Evolutionary conservation across 768 basidiomycete genomes (phyloP).

Genomic region (Pholiota molesta): DNA sequence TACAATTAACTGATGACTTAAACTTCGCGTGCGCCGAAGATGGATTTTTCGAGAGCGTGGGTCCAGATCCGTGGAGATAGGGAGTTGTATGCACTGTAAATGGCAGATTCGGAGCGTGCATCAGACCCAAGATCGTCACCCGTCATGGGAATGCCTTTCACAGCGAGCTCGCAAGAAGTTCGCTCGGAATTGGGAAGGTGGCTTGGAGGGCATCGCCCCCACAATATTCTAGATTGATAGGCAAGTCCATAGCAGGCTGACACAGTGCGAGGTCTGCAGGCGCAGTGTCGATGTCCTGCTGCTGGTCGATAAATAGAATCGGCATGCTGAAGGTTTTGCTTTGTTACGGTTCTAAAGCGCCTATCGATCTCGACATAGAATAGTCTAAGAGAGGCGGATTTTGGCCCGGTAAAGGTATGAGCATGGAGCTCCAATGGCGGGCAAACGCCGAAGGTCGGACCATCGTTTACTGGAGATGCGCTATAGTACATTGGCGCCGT

Average conservation of each 20-base stretch:
- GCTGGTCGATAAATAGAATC: neutral
- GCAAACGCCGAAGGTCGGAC: neutral
- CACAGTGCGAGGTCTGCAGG: too few relatives aligned
- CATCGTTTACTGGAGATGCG: neutral
- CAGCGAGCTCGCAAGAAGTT: slow-evolving; percentile 54
- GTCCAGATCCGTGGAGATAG: too few relatives aligned
- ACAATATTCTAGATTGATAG: neutral
- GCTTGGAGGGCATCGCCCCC: slow-evolving; percentile 10
- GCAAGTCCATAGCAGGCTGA: too few relatives aligned
- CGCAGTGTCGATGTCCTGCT: too few relatives aligned
- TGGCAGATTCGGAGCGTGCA: slow-evolving; percentile 44
- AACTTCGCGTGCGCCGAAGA: too few relatives aligned
- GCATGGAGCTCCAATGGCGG: neutral
- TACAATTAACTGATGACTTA: too few relatives aligned
- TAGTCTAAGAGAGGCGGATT: slow-evolving; percentile 1
- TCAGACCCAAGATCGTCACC: slow-evolving; percentile 19
- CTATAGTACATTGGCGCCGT: neutral
- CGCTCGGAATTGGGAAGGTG: slow-evolving; percentile 68
- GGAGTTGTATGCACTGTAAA: too few relatives aligned
- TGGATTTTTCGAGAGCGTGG: too few relatives aligned
- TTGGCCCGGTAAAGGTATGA: slow-evolving; percentile 17
- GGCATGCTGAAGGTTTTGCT: neutral
- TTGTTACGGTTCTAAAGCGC: neutral
- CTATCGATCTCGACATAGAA: neutral
- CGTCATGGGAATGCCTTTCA: slow-evolving; percentile 13